Evolutionary conservation across 257 asterid species (phyloP).

Genomic region (Solanum peruvianum): DNA sequence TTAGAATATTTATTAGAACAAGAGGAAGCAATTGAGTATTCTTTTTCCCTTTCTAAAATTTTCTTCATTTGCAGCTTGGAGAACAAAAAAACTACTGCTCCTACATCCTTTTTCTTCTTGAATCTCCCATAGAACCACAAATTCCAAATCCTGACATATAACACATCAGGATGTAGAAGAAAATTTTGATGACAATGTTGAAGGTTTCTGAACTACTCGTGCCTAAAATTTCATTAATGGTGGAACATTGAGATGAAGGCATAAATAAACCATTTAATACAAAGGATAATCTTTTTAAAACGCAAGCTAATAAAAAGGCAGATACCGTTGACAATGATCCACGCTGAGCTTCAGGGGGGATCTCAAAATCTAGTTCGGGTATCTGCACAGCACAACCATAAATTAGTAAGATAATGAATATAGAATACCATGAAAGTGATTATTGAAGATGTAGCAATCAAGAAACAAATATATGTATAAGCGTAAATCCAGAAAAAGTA

Average conservation of each 20-base stretch:
- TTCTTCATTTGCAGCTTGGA: not conserved
- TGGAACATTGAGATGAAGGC: not conserved
- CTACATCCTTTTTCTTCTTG: not conserved
- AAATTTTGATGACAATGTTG: not conserved
- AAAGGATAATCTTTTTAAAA: not conserved
- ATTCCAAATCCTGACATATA: not conserved
- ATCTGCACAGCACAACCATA: slow-evolving; percentile 42
- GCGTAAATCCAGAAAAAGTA: not conserved
- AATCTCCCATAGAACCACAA: not conserved
- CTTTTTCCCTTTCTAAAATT: not conserved
- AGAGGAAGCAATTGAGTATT: not conserved
- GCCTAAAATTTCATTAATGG: not conserved
- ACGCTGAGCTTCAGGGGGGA: slow-evolving; percentile 96
- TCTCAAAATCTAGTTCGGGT: slow-evolving; percentile 89
- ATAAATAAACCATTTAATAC: not conserved
- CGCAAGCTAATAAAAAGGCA: not conserved
- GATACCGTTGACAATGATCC: slow-evolving; percentile 91
- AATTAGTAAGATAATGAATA: not conserved
- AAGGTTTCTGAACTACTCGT: not conserved
- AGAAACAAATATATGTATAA: not conserved
- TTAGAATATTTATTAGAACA: not conserved
- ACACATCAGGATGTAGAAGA: not conserved
- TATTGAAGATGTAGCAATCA: not conserved
- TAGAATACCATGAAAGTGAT: not conserved
- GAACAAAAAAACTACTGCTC: not conserved